Base-by-base conservation (phyloP, 768 basidiomycete species). In the Tylopilus sp. region DNA sequence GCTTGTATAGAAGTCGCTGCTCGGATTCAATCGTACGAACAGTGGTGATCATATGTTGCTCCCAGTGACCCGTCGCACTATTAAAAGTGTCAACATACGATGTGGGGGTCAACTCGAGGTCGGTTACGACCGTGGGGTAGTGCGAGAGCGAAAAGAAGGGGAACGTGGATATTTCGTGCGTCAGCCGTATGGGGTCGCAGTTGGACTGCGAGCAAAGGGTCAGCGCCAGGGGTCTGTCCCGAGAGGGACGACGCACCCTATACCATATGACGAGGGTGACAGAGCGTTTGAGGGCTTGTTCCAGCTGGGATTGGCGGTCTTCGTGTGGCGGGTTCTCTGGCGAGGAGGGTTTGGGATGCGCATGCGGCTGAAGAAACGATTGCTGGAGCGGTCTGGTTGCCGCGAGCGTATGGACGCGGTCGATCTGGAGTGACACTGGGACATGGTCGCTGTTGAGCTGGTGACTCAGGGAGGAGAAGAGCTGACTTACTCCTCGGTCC, bases 191-290 rank as follows among this genome's bases (percentile, higher is more conserved):
- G 1, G 83, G 83, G 46, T 81, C 78, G 35, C 68, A 70, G 47
- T 74, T 72, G 15, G 76, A 71, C 81, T 82, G 62, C 23, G 39
- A 30, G 26, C 7, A 28, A 47, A 13, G 4, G 25, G 53, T 64
- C 47, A 57, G 40, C 28, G 36, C 3, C 6, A 22, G 48, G 28
- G 43, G 44, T 41, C 40, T 9, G 45, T 4, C 22, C 47, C 25
- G 33, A 30, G 28, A 6, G 12, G 42, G n/a, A 9, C 1, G 2
- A 53, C 66, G 57, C 53, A 82, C 81, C 71, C 83, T 80, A 70
- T 85, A 84, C 85, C 85, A 86, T 52, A 85, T 78, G 47, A 86
- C 76, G 52, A 86, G 75, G 2, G 82, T 85, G 9, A 85, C 75
- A 6, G 83, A 80, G 30, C 81, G 76, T 51, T 69, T 75, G 44